Evolutionary conservation across 495 filamentous ascomycete species (phyloP), one percentile per base, ranked within the genome.

Genomic region (Penicillium argentinense): DNA sequence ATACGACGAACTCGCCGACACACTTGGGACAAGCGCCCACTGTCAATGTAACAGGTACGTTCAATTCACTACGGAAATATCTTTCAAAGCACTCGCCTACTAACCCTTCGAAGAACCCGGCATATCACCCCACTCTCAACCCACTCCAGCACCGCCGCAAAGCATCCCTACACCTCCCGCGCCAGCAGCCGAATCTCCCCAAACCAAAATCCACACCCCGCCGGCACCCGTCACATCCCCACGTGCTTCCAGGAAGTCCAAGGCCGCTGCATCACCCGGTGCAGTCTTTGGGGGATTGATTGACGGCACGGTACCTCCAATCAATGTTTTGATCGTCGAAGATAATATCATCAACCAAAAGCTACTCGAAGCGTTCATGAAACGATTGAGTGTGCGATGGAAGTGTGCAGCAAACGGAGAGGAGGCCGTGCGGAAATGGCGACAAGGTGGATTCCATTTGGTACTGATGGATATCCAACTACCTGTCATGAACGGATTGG

Each of bases 381-480:
- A 96, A 63, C 80, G 92, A 34, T 78, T 98, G 25, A 96, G 95
- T 57, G 93, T 98, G 21, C 86, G 93, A n/a, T 97, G 93, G 93
- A 86, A 91, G 63, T 95, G 90, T 34, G 93, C 93, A 25, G 89
- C 90, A 71, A 95, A 98, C 63, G 93, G 93, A 22, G 84, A 81
- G 59, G 91, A 95, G 43, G 95, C 93, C 3, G 92, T 97, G 7
- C 81, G 77, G 28, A 96, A 96, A 69, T 98, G 93, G 93, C 81
- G 88, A 11, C 74, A 81, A 11, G 93, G 93, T 23, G 93, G 93
- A n/a, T 98, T 96, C 59, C 93, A 98, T 69, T 71, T 98, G 50
- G 93, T 98, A 21, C 69, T 98, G 44, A 98, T 98, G 93, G 93
- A 98, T 65, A 97, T 98, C 55, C 93, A 98, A 59, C 73, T 98